Evolutionary conservation across 345 rosid genomes (phyloP).

Genomic region (Citrus maxima): DNA sequence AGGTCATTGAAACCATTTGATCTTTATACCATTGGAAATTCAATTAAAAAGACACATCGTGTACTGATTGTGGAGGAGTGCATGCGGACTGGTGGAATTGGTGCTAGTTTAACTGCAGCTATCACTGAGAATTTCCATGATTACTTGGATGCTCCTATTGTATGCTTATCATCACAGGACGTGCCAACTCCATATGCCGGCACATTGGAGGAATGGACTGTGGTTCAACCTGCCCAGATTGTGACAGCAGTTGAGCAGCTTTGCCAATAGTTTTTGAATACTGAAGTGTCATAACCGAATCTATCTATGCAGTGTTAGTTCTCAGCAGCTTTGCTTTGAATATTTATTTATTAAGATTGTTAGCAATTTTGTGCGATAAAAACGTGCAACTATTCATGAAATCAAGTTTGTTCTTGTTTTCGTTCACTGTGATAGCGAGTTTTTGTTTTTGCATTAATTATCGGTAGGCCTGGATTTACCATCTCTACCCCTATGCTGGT

Average conservation of each 20-base stretch:
- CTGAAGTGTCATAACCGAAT: background rate
- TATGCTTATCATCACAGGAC: constrained; percentile 93
- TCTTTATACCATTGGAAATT: constrained; percentile 83
- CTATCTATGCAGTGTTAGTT: background rate
- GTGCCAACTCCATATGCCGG: constrained; percentile 96
- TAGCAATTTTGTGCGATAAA: constrained; percentile 21
- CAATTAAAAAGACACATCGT: constrained; percentile 86
- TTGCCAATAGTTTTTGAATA: constrained; percentile 50
- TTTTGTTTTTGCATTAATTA: background rate
- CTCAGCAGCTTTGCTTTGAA: constrained; percentile 2
- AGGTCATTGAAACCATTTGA: constrained; percentile 92
- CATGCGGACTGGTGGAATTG: constrained; percentile 97
- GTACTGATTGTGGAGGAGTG: constrained; percentile 95
- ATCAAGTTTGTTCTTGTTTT: constrained; percentile 10
- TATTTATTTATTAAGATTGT: constrained; percentile 1
- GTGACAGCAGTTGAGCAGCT: constrained; percentile 93
- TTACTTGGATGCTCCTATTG: constrained; percentile 87
- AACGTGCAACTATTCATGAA: constrained; percentile 5
- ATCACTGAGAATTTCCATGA: constrained; percentile 87
- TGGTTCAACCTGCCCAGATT: constrained; percentile 92
- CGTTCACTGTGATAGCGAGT: background rate
- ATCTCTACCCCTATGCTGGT: background rate
- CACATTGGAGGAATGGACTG: constrained; percentile 85
- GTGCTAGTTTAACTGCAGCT: constrained; percentile 90
- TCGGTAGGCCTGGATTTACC: constrained; percentile 3